A percentile compares a stretch with the other conserved stretches of the same genome.
Conservation (phyloP, 1,139 yeast species). For the Diutina mesorugosa region DNA sequence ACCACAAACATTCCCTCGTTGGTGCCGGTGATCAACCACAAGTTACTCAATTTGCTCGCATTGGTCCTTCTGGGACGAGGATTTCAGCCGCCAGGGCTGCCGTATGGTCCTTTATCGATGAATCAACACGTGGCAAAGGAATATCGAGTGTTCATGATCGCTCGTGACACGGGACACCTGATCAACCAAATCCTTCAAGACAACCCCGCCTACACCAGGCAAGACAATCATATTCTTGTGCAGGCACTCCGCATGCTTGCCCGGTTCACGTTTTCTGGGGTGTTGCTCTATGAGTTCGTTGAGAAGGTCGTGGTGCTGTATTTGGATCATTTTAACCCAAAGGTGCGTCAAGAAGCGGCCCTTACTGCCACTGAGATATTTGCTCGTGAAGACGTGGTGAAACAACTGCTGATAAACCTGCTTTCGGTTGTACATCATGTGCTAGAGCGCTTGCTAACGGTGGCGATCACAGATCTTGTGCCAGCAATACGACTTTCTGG, state of each 20-base stretch:
- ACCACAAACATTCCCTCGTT: constrained; percentile 71
- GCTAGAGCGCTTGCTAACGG: constrained; percentile 62
- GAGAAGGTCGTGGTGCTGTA: constrained; percentile 71
- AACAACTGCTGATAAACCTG: constrained; percentile 76
- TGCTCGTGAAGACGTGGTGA: constrained; percentile 69
- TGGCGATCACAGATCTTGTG: constrained; percentile 83
- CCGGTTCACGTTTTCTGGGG: constrained; percentile 60
- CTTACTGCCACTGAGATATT: constrained; percentile 74
- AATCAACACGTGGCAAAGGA: constrained; percentile 58
- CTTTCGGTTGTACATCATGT: constrained; percentile 78
- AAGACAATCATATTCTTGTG: constrained; percentile 42
- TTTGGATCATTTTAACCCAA: constrained; percentile 66
- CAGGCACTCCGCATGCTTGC: constrained; percentile 66
- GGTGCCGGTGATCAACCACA: constrained; percentile 57
- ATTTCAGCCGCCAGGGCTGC: constrained; percentile 83
- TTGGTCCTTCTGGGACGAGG: constrained; percentile 71
- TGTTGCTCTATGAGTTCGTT: constrained; percentile 77
- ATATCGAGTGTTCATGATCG: constrained; percentile 61
- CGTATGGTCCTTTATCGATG: constrained; percentile 53
- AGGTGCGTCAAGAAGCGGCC: constrained; percentile 77
- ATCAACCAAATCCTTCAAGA: constrained; percentile 24
- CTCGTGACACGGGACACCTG: constrained; percentile 46
- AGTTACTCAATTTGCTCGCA: constrained; percentile 62
- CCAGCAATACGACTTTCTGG: constrained; percentile 78
- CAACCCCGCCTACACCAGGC: constrained; percentile 25